phyloP scores from a whole-genome alignment of 768 basidiomycete genomes.

The Lactarius trivialis region DNA sequence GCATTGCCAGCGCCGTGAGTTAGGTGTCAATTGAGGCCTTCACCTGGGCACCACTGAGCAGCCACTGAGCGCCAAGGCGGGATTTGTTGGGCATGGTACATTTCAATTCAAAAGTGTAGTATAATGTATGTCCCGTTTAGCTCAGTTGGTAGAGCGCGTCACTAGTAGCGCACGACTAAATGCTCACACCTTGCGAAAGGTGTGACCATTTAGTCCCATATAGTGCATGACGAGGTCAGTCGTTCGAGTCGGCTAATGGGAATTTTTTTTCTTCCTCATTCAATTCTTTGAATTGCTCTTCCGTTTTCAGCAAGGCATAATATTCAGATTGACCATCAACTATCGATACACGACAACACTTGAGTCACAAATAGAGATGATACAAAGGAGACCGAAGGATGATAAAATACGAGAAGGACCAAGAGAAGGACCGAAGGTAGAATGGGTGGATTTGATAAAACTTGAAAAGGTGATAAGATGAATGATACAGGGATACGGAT shows the following conservation, averaged over 20 bases:
- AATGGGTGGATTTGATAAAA: too few relatives aligned
- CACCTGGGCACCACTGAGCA: too few relatives aligned
- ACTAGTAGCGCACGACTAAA: slow-evolving; percentile 39
- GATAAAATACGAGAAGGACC: neutral
- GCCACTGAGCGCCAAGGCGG: too few relatives aligned
- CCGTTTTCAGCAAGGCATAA: neutral
- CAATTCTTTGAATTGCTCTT: neutral
- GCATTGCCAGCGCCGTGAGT: too few relatives aligned
- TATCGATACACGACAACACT: neutral
- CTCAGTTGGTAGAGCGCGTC: slow-evolving; percentile 55
- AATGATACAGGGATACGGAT: neutral
- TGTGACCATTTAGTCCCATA: too few relatives aligned
- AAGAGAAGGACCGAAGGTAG: neutral
- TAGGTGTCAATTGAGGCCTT: too few relatives aligned
- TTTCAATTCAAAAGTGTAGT: neutral
- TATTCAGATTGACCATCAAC: neutral
- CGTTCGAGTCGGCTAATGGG: slow-evolving; percentile 22
- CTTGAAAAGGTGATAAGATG: too few relatives aligned
- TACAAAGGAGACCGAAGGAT: neutral
- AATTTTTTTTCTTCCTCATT: neutral
- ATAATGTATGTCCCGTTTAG: slow-evolving; percentile 30
- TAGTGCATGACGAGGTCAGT: slow-evolving; percentile 19
- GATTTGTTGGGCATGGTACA: too few relatives aligned
- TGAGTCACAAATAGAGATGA: neutral
- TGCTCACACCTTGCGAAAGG: neutral